A percentile compares a stretch with the other conserved stretches of the same genome.
Evolutionary conservation across 73 alveolate genomes (phyloP).

Genomic region (Tetrahymena thermophila): DNA sequence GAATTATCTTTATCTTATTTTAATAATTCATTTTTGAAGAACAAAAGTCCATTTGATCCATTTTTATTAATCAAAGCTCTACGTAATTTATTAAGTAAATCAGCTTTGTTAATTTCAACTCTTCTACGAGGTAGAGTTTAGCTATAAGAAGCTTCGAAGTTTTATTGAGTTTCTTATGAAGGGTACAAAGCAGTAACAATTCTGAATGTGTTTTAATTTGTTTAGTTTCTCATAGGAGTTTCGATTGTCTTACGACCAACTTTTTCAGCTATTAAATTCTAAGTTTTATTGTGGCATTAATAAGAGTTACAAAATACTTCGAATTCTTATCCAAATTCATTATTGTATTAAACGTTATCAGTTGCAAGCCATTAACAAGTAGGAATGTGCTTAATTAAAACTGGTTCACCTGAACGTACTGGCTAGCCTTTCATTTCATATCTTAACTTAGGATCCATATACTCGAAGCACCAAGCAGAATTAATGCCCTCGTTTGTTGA

Average conservation of each 20-base stretch:
- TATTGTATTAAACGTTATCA: constrained; percentile 23
- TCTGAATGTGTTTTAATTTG: neutral
- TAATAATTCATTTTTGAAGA: constrained; percentile 9
- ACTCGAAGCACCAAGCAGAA: constrained; percentile 40
- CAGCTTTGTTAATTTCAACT: constrained; percentile 31
- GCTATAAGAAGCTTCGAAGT: constrained; percentile 9
- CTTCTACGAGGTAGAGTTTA: neutral
- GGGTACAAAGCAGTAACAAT: neutral
- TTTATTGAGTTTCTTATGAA: neutral
- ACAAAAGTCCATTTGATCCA: constrained; percentile 18
- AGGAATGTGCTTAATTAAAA: constrained; percentile 22
- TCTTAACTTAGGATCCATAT: constrained; percentile 28
- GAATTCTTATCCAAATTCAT: constrained; percentile 41
- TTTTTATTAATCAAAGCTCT: neutral
- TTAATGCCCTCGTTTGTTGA: constrained; percentile 11
- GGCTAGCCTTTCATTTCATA: constrained; percentile 44
- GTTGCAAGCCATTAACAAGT: constrained; percentile 44
- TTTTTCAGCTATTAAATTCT: constrained; percentile 38
- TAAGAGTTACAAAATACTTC: constrained; percentile 38
- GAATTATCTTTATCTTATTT: neutral
- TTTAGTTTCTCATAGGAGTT: constrained; percentile 39
- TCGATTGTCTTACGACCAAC: constrained; percentile 41
- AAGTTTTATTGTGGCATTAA: constrained; percentile 29
- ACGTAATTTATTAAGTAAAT: neutral
- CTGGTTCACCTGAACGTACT: constrained; percentile 13